Percentiles rank a stretch among this genome's conserved stretches.
Evolutionary conservation across 148 eudicot genomes (phyloP).

Genomic region (Persicaria maculosa): DNA sequence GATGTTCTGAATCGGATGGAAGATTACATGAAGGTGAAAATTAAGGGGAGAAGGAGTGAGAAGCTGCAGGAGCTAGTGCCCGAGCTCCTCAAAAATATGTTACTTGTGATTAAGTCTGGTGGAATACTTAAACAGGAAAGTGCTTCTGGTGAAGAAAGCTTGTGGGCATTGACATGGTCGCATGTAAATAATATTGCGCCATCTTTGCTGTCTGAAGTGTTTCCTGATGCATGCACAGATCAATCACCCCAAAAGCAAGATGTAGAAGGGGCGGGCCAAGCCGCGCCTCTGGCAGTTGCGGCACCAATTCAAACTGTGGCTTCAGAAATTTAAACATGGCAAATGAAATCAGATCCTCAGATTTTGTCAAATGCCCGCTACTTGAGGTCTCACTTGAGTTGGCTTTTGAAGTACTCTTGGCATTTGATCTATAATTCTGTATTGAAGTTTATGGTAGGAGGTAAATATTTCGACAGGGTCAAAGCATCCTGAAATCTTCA

Average conservation of each 20-base stretch:
- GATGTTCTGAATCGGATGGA: constrained; percentile 32
- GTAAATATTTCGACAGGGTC: background rate
- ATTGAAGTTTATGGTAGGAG: background rate
- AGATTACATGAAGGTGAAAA: constrained; percentile 28
- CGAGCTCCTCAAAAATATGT: constrained; percentile 36
- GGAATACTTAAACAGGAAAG: constrained; percentile 31
- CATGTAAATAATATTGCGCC: constrained; percentile 35
- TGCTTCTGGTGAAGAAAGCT: constrained; percentile 26
- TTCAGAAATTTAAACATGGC: background rate
- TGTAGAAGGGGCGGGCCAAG: constrained; percentile 7
- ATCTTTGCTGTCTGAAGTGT: constrained; percentile 32
- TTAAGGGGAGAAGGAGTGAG: constrained; percentile 34
- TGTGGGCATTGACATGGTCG: constrained; percentile 40
- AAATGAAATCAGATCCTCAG: background rate
- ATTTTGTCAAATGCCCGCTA: background rate
- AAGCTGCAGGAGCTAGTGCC: constrained; percentile 38
- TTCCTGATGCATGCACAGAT: constrained; percentile 26
- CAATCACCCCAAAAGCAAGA: constrained; percentile 12
- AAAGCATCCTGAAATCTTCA: background rate
- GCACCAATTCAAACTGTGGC: background rate
- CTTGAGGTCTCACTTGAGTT: background rate
- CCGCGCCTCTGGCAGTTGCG: background rate
- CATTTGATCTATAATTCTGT: background rate
- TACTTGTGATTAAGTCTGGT: constrained; percentile 37
- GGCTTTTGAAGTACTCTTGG: background rate